Conservation (phyloP, 768 basidiomycete species). For the Boletellus emodensis region DNA sequence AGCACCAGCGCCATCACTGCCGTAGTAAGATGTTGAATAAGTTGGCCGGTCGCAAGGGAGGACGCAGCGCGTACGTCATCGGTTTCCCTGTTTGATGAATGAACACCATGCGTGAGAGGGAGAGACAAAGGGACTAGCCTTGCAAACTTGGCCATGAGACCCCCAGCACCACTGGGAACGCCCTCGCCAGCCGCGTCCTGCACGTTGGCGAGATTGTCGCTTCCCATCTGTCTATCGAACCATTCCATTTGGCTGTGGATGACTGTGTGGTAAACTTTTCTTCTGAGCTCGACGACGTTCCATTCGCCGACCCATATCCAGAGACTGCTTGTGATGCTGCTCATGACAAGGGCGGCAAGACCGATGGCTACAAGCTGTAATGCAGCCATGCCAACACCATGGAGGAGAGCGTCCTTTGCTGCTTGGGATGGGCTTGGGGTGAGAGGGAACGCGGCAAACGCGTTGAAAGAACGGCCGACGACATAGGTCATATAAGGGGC, state of each 20-base stretch:
- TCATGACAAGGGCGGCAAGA: conserved; percentile 61
- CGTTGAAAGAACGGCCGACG: conserved; percentile 72
- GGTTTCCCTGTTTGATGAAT: conserved; percentile 64
- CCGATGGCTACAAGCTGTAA: conserved; percentile 66
- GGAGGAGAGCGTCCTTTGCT: conserved; percentile 50
- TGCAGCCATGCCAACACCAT: conserved; percentile 55
- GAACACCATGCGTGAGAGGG: background rate
- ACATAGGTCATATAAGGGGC: conserved; percentile 86
- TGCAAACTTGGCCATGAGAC: conserved; percentile 90
- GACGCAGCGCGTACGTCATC: conserved; percentile 88
- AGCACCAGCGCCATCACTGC: conserved; percentile 75
- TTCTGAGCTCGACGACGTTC: conserved; percentile 65
- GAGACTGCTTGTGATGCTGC: conserved; percentile 67
- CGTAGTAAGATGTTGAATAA: conserved; percentile 80
- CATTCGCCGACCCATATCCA: conserved; percentile 90
- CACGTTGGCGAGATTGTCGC: conserved; percentile 41
- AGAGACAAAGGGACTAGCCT: conserved; percentile 41
- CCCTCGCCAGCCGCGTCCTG: conserved; percentile 36
- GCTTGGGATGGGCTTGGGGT: conserved; percentile 35
- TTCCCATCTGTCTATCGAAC: conserved; percentile 81
- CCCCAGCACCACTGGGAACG: conserved; percentile 73
- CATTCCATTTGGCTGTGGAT: conserved; percentile 75
- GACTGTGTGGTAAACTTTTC: conserved; percentile 65
- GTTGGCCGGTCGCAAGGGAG: conserved; percentile 71
- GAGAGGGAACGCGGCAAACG: conserved; percentile 58